Evolutionary conservation across 2,329 filamentous ascomycete species (phyloP).

Genomic region (Trichoderma brevicompactum): DNA sequence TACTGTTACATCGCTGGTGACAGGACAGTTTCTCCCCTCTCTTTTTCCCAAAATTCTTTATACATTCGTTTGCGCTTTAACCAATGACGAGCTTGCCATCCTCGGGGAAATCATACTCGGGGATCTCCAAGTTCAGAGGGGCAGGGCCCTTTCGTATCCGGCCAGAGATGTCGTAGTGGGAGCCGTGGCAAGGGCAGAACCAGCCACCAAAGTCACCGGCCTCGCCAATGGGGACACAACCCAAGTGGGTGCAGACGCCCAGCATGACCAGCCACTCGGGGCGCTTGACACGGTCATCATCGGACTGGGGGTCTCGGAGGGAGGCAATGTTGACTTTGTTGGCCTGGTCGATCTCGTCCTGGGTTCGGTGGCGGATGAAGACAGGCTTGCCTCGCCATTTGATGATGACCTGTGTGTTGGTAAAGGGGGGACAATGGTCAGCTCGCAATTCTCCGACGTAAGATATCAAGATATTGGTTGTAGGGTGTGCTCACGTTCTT

Average conservation of each 20-base stretch:
- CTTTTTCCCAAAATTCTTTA: conserved; percentile 23
- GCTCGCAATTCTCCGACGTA: neutral
- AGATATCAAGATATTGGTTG: neutral
- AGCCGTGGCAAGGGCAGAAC: conserved; percentile 99
- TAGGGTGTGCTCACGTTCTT: conserved; percentile 80
- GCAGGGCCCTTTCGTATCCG: conserved; percentile 97
- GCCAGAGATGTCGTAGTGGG: conserved; percentile 99
- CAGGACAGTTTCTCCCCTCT: conserved; percentile 27
- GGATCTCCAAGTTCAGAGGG: conserved; percentile 96
- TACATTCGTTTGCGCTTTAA: conserved; percentile 57
- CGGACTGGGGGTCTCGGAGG: conserved; percentile 88
- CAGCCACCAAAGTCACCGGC: conserved; percentile 97
- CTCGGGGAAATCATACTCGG: conserved; percentile 88
- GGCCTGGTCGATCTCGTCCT: conserved; percentile 91
- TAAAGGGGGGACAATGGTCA: neutral
- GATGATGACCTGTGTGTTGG: conserved; percentile 77
- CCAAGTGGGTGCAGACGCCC: conserved; percentile 98
- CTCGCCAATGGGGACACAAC: conserved; percentile 98
- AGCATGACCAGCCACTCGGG: conserved; percentile 99
- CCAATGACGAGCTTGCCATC: conserved; percentile 90
- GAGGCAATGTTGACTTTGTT: conserved; percentile 81
- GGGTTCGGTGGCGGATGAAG: conserved; percentile 98
- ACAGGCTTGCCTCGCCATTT: conserved; percentile 99
- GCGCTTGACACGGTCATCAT: conserved; percentile 94
- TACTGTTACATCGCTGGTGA: conserved; percentile 34